phyloP scores from a whole-genome alignment of 1,139 yeast species.

The Blastobotrys raffinosifermentans region DNA sequence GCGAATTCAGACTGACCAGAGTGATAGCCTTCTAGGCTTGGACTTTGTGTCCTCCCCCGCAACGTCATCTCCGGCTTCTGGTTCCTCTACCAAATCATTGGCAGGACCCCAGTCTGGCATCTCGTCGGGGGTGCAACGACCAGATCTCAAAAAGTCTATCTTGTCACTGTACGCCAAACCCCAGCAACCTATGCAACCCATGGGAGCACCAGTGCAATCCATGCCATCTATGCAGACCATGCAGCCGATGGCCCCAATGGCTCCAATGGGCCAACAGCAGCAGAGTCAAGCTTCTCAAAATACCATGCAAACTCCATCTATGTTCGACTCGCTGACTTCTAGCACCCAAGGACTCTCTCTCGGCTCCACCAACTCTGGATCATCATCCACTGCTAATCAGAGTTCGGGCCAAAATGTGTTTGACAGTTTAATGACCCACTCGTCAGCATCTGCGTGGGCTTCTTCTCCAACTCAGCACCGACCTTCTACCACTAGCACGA shows the following conservation, averaged over 20 bases:
- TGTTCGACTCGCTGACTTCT: slow-evolving; percentile 10
- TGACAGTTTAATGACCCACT: slow-evolving; percentile 19
- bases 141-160: slow-evolving; percentile 88
- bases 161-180: slow-evolving; percentile 71
- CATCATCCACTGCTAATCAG: no score
- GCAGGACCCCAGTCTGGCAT: slow-evolving; percentile 1
- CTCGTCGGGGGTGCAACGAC: slow-evolving; percentile 35
- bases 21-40: slow-evolving; percentile 28
- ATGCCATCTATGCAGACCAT: slow-evolving; percentile 6
- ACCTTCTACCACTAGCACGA: background rate
- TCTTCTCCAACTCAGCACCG: slow-evolving; percentile 2
- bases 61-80: no score
- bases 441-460: slow-evolving; percentile 13
- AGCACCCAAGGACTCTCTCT: no score
- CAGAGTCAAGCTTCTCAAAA: slow-evolving; percentile 10
- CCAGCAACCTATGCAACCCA: slow-evolving; percentile 11
- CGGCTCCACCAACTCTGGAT: no score
- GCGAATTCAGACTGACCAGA: slow-evolving; percentile 13
- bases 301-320: slow-evolving; percentile 3
- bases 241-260: no score
- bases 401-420: slow-evolving; percentile 45
- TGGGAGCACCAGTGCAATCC: slow-evolving; percentile 13
- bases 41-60: slow-evolving; percentile 28
- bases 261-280: slow-evolving; percentile 8
- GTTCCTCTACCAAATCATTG: slow-evolving; percentile 15